Conservation (phyloP, 176 grass and related monocot genomes). For the Oryza coarctata region DNA sequence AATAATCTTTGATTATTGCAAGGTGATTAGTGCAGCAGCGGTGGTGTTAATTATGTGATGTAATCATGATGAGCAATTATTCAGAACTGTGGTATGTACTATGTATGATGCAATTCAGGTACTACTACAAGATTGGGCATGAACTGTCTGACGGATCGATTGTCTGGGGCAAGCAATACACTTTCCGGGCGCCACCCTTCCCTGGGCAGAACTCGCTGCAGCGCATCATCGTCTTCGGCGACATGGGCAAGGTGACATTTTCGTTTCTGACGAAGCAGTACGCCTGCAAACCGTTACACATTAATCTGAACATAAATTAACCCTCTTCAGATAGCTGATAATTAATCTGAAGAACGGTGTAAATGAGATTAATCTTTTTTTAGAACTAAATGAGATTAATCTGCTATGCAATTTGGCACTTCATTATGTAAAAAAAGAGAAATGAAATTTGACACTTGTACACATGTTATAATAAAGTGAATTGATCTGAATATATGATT, state of each 20-base stretch:
- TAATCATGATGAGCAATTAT: neutral
- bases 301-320: too few relatives aligned
- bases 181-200: conserved; percentile 69
- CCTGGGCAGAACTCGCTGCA: conserved; percentile 86
- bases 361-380: too few relatives aligned
- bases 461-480: too few relatives aligned
- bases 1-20: neutral
- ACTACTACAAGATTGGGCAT: conserved; percentile 77
- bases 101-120: conserved; percentile 40
- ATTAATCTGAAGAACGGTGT: too few relatives aligned
- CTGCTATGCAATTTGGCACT: too few relatives aligned
- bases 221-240: conserved; percentile 78
- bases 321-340: too few relatives aligned
- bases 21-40: neutral
- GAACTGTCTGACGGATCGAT: conserved; percentile 54
- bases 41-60: neutral
- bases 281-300: neutral
- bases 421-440: too few relatives aligned
- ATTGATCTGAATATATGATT: neutral
- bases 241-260: conserved; percentile 81
- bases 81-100: neutral
- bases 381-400: too few relatives aligned
- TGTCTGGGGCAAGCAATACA: conserved; percentile 65
- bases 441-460: too few relatives aligned
- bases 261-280: neutral